Conservation (phyloP, 2,329 filamentous ascomycete genomes). For the Cadophora sp. region DNA sequence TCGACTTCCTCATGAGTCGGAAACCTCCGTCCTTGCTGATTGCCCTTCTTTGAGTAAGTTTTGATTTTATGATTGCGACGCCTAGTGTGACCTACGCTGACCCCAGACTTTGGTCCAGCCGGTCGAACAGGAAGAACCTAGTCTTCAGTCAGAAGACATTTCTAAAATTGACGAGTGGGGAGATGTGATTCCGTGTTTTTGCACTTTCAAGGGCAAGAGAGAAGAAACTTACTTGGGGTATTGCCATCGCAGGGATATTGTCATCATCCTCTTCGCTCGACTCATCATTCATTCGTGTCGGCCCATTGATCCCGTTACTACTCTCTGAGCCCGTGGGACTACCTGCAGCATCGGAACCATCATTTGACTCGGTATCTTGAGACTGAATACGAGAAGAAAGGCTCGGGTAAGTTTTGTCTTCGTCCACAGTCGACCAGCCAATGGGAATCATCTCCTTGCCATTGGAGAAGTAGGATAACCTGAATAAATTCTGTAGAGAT, state of each 20-base stretch:
- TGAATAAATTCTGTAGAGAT: slow-evolving; percentile 75
- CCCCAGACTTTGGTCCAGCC: slow-evolving; percentile 34
- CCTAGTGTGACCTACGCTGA: slow-evolving; percentile 43
- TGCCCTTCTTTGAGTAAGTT: slow-evolving; percentile 49
- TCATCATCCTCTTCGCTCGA: slow-evolving; percentile 56
- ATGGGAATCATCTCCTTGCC: slow-evolving; percentile 68
- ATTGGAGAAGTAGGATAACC: slow-evolving; percentile 69
- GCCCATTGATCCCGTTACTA: slow-evolving; percentile 49
- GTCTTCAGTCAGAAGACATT: slow-evolving; percentile 35
- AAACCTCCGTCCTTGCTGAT: slow-evolving; percentile 33
- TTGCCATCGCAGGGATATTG: slow-evolving; percentile 14
- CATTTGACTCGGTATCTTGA: slow-evolving; percentile 26
- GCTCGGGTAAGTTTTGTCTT: slow-evolving; percentile 60
- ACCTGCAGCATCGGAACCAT: slow-evolving; percentile 37
- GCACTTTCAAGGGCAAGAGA: neutral
- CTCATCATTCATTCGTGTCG: slow-evolving; percentile 65
- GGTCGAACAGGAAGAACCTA: slow-evolving; percentile 44
- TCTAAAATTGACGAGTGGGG: neutral
- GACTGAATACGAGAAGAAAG: slow-evolving; percentile 53
- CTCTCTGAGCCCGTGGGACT: slow-evolving; percentile 54
- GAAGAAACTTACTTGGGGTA: slow-evolving; percentile 35
- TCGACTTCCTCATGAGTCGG: neutral
- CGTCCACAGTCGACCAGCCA: slow-evolving; percentile 70
- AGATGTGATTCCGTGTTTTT: neutral
- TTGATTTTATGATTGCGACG: slow-evolving; percentile 41